Evolutionary conservation across 1,139 yeast genomes (phyloP), one percentile per base, ranked within the genome.

Genomic region (Schwanniomyces etchellsii): DNA sequence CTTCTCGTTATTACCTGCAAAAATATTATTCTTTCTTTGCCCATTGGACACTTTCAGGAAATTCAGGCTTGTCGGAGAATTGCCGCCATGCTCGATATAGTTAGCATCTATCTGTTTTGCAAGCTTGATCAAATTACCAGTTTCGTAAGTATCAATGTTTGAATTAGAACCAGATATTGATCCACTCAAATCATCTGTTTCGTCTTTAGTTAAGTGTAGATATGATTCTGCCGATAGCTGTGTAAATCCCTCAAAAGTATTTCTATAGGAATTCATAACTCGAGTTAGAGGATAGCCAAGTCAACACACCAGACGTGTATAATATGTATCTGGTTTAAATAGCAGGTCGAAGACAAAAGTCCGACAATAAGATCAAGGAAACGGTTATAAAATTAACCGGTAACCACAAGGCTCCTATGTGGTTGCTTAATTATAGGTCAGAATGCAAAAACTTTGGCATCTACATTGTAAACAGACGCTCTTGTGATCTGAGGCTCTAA

Each of bases 171-270:
- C 21, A 7, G 21, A 7, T 18, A 18, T n/a, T 7, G 21, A 18
- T 7, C 21, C 21, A n/a, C 7, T 18, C 7, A 18, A 18, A 18
- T 18, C 21, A 18, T 18, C 21, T 7, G 21, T 7, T 18, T 38
- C 44, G 34, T 57, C 63, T 34, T 48, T 50, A 1, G 64, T 52
- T 16, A 56, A 43, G 36, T 56, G 55, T 34, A 48, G 42, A 35
- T 48, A 57, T 6, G 62, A 55, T 40, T 58, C 62, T 9, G 58
- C 43, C 16, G 50, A 33, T 12, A 53, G 57, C 28, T 47, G 52
- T 5, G 56, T 44, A 26, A 50, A 35, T 26, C 50, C 56, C 30
- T 45, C 47, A 29, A 33, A 30, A 20, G 38, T 33, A 17, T 27
- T 27, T 30, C 33, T 35, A 34, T 28, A 28, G 15, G 27, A 16